Evolutionary conservation across 495 filamentous ascomycete species (phyloP), one percentile per base, ranked within the genome.

Genomic region (Viridothelium virens): DNA sequence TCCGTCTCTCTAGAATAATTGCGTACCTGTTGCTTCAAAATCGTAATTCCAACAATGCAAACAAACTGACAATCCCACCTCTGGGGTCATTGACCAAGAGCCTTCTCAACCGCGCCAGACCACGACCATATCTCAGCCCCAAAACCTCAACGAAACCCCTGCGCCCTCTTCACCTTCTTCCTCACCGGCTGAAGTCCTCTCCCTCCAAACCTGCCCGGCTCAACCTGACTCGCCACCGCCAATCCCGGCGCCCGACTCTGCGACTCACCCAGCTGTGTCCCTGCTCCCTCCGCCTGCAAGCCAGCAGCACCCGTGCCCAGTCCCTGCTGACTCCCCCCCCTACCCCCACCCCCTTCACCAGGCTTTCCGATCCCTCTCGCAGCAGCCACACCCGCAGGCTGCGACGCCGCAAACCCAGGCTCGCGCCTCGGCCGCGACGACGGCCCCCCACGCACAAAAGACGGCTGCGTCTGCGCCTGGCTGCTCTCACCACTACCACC

Each of bases 201-300:
- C 2, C 72, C 75, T 33, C 73, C 75, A 72, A 70, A 69, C 56
- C 68, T n/a, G 7, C 75, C 75, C 11, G 64, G 62, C 56, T 75
- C 72, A 14, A 77, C 68, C 63, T 77, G 75, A 70, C 73, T 77
- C 6, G 71, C 71, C 56, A 64, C 10, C 5, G 47, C 34, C 4
- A 61, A 31, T 62, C 63, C 62, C 38, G 59, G 12, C 37, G 34
- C 47, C 38, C 64, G 56, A 37, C 62, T 50, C 44, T 66, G 65
- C 18, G 50, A 36, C 25, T 59, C 63, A 37, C 36, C 66, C 3
- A 59, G 33, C 9, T 62, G 18, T 7, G 44, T 36, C 38, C 48
- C 47, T 1, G 0, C 25, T n/a, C 56, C 34, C 1, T 36, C 25
- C 3, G 47, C 10, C 48, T 63, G 66, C 25, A 25, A 25, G 25